Evolutionary conservation across 768 basidiomycete genomes (phyloP), one percentile per base, ranked within the genome.

Genomic region (Xanthoconium stramineum): DNA sequence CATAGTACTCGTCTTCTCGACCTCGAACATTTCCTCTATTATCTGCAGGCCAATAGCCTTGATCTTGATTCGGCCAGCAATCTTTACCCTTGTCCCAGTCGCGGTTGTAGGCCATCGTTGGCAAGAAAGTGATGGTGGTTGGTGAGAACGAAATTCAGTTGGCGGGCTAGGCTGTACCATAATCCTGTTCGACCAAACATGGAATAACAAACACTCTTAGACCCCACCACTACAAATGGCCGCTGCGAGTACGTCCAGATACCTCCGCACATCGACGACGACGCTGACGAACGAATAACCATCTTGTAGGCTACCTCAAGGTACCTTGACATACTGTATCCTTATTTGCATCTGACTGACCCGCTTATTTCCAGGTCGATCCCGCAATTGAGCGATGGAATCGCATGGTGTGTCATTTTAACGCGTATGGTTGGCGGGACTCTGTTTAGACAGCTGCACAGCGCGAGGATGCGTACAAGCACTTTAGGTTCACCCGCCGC

Each of bases 21-120:
- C 77, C 75, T 53, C 84, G 80, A 17, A 75, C 69, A 59, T 78
- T 78, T 45, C 67, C 72, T 55, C 74, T 72, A 15, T 52, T 59
- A 37, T 72, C 61, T 52, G 75, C 57, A 20, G 70, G 69, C 77
- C 80, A 82, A 47, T 75, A 65, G 33, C 69, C 63, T 62, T 70
- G 63, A 45, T 85, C 81, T 62, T 70, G 63, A 45, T 85, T 80
- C 56, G 72, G 65, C 83, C 83, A 85, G 49, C 51, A 38, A 45
- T 84, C 81, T 72, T 91, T 91, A 50, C 89, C 90, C 71, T 80
- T 81, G 75, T 91, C 89, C 91, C 91, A 92, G 77, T 92, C 89
- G 61, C 91, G 84, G 73, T 88, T 88, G 73, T 86, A 83, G 48
- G 86, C 79, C 88, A 90, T 89, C 20, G 55, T 52, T 24, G 62